Evolutionary conservation across 2,329 filamentous ascomycete genomes (phyloP), one percentile per base, ranked within the genome.

Genomic region (Ophiostoma himal-ulmi): DNA sequence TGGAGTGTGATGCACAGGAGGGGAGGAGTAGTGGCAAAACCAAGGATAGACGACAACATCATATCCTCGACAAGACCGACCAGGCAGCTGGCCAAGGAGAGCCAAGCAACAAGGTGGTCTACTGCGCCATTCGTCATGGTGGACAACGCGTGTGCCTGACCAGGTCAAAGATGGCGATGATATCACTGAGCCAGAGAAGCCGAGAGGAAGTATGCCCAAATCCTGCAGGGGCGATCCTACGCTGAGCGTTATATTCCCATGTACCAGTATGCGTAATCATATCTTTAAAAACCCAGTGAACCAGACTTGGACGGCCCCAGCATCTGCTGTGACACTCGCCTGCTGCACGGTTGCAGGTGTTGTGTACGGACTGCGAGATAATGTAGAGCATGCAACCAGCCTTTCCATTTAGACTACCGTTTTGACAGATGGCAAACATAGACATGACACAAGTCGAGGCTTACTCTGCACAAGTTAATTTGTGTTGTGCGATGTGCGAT

Each of bases 171-270:
- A 34, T 22, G 57, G 57, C 26, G 57, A 17, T 34, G 57, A 62
- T 62, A 62, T 34, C 57, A 20, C 57, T 17, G 57, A 17, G 52
- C n/a, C 11, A 11, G 52, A 20, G n/a, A 26, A 22, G 52, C 52
- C n/a, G 52, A 48, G 3, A 26, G 52, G 52, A 57, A 26, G 22
- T 17, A 26, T 57, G 52, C 52, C 8, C 52, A 57, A 26, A 57
- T 57, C 52, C 52, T 57, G 52, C 52, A 57, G 52, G 52, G 52
- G 22, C n/a, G 52, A 57, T 57, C 52, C 52, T 26, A 57, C 52
- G 52, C 52, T 57, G 52, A 26, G 22, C 39, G 26, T 30, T 30
- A 3, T 48, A 17, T 48, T 17, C n/a, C 44, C 17, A 48, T 48
- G 44, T 48, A 7, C 17, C 3, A 48, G 44, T 20, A 48, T 48